phyloP scores from a whole-genome alignment of 2,329 filamentous ascomycete genomes.

The Ophiostoma fasciatum region DNA sequence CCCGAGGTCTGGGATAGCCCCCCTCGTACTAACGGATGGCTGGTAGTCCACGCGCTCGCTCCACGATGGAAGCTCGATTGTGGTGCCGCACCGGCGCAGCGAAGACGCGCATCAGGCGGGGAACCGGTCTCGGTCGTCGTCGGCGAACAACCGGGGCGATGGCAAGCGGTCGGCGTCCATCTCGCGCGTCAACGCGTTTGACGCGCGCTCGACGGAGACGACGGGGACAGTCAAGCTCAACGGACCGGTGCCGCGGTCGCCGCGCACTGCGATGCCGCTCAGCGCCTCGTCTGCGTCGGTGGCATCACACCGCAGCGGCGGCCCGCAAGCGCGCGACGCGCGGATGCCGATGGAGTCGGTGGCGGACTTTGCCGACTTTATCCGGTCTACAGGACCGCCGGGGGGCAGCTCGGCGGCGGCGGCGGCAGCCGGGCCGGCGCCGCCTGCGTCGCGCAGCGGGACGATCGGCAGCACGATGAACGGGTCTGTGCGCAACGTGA shows the following conservation, averaged over 20 bases:
- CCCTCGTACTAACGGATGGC: not conserved
- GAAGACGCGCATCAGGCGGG: conserved; percentile 28
- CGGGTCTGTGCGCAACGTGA: conserved; percentile 8
- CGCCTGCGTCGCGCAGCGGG: not conserved
- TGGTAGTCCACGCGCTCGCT: conserved; percentile 25
- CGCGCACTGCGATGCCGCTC: too few relatives aligned
- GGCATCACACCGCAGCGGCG: conserved; percentile 17
- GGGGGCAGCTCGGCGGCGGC: conserved; percentile 13
- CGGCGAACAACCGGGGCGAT: conserved; percentile 23
- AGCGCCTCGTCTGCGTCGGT: conserved; percentile 4
- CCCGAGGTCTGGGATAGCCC: too few relatives aligned
- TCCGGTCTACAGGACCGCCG: conserved; percentile 68
- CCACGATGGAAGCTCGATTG: conserved; percentile 25
- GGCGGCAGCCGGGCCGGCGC: too few relatives aligned
- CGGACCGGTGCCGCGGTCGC: conserved; percentile 13
- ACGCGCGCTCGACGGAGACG: conserved; percentile 16
- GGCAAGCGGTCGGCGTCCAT: conserved; percentile 20
- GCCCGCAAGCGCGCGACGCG: conserved; percentile 51
- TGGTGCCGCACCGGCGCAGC: conserved; percentile 28
- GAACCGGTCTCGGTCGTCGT: conserved; percentile 34
- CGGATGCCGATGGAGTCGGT: conserved; percentile 56
- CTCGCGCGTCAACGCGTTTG: conserved; percentile 15
- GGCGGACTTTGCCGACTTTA: conserved; percentile 77
- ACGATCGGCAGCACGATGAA: too few relatives aligned
- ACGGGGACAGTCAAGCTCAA: conserved; percentile 10